Base-by-base conservation (phyloP, 225 moss, liverwort and hornwort species). In the Thuidium tamariscinum region DNA sequence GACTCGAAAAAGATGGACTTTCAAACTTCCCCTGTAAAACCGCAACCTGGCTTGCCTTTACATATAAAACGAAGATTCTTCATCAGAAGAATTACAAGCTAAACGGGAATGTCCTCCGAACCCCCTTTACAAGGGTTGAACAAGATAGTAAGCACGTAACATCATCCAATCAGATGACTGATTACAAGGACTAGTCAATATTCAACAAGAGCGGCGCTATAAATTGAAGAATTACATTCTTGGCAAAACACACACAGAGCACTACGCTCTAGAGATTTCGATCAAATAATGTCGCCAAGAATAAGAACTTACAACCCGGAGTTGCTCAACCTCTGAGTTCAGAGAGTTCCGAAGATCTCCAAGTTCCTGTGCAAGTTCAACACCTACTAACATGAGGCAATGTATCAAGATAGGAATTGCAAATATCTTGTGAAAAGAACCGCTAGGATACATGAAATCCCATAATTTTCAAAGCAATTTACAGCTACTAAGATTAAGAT, bases 251-350 rank as follows among this genome's bases (percentile, higher is more conserved):
- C 5, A 57, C 5, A 52, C 13, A 80, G 12, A 29, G 36, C 27
- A 74, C 23, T 68, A 25, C 19, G 83, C 59, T 60, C 23, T 15
- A 36, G 13, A 56, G 68, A 68, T 52, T 71, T 56, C 36, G 23
- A 66, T 52, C 34, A 71, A 62, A 71, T 29, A 17, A 6, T 66
- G 67, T 54, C 36, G 66, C 36, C 55, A 87, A 67, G 75, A 88
- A 56, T 30, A 84, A 69, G 63, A 65, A 91, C 92, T 92, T 84
- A 92, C 92, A 77, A 84, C 68, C 77, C 91, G 91, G n/a, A 92
- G 88, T 89, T 92, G 92, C 79, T 91, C 88, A 69, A 91, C 92
- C 89, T 92, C 91, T 14, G 88, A 81, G 77, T 88, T 92, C 34
- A 92, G 86, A 78, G 88, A 88, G 86, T 74, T 89, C 86, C 89